phyloP scores from a whole-genome alignment of 2,329 filamentous ascomycete species.

The Ceratocystis colombiana region DNA sequence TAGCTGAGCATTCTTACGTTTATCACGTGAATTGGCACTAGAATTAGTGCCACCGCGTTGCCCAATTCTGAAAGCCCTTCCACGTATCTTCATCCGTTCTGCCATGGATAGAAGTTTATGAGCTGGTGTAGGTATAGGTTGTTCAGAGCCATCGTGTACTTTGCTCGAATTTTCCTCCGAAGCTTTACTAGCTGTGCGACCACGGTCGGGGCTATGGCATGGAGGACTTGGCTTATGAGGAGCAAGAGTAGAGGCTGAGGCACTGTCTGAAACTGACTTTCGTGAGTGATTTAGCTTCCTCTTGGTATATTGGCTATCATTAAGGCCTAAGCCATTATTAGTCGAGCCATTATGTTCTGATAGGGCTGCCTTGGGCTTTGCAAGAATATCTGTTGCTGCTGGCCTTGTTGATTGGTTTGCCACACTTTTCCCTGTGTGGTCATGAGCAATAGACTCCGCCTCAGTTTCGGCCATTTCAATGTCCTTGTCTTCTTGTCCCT shows the following conservation, averaged over 20 bases:
- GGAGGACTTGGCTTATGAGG: neutral
- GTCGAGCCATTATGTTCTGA: neutral
- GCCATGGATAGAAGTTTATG: constrained; percentile 44
- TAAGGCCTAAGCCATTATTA: neutral
- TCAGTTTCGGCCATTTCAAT: neutral
- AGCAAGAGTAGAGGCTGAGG: neutral
- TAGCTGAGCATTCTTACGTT: neutral
- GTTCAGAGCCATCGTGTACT: neutral
- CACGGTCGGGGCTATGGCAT: neutral
- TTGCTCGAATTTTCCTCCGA: constrained; percentile 27
- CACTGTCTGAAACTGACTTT: neutral
- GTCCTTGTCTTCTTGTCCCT: constrained; percentile 23
- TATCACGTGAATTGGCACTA: neutral
- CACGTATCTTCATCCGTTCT: constrained; percentile 46
- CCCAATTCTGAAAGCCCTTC: constrained; percentile 45
- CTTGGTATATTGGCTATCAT: neutral
- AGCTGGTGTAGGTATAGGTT: constrained; percentile 19
- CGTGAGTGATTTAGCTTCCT: neutral
- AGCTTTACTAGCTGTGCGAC: neutral
- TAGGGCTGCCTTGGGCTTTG: neutral
- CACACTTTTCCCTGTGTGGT: neutral
- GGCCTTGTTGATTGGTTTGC: neutral
- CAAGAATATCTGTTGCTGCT: neutral
- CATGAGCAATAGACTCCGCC: neutral
- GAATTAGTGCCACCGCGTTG: constrained; percentile 22